Evolutionary conservation across 2,329 filamentous ascomycete species (phyloP).

Genomic region (Chrysosporium queenslandicum): DNA sequence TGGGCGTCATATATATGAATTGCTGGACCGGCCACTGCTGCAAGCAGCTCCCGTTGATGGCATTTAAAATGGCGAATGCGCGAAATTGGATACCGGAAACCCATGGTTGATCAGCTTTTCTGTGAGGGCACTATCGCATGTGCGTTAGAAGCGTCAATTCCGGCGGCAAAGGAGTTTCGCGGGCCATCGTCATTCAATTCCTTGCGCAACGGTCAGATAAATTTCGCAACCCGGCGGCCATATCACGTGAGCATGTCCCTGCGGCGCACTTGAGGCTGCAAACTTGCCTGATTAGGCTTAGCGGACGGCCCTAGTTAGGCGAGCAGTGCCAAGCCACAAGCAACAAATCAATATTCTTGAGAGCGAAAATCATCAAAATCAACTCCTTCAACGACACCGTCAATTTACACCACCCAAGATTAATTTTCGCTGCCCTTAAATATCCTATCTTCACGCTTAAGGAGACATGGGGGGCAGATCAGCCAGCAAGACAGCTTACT

Average conservation of each 20-base stretch:
- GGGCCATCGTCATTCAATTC: background rate
- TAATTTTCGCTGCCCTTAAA: constrained; percentile 78
- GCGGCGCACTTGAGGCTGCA: too few relatives aligned
- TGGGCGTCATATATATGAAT: constrained; percentile 57
- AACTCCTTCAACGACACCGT: constrained; percentile 22
- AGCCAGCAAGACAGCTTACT: constrained; percentile 90
- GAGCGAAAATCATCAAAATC: constrained; percentile 17
- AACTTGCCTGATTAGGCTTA: background rate
- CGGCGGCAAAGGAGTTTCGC: background rate
- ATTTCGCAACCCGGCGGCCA: background rate
- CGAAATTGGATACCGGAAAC: constrained; percentile 50
- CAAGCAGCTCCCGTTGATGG: constrained; percentile 42
- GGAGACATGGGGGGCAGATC: constrained; percentile 99
- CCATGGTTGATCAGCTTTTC: constrained; percentile 20
- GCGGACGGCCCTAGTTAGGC: constrained; percentile 25
- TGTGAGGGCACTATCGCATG: background rate
- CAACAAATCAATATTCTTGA: constrained; percentile 17
- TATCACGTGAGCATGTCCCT: constrained; percentile 8
- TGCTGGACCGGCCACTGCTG: constrained; percentile 63
- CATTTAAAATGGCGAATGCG: constrained; percentile 41
- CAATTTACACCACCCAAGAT: constrained; percentile 18
- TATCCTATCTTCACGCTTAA: constrained; percentile 90
- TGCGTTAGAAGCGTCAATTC: background rate
- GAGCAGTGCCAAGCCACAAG: constrained; percentile 25
- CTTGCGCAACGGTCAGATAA: too few relatives aligned